Percentiles rank a stretch among this genome's conserved stretches.
Evolutionary conservation across 108 stramenopile species (phyloP).

Genomic region (Nitzschia inconspicua): DNA sequence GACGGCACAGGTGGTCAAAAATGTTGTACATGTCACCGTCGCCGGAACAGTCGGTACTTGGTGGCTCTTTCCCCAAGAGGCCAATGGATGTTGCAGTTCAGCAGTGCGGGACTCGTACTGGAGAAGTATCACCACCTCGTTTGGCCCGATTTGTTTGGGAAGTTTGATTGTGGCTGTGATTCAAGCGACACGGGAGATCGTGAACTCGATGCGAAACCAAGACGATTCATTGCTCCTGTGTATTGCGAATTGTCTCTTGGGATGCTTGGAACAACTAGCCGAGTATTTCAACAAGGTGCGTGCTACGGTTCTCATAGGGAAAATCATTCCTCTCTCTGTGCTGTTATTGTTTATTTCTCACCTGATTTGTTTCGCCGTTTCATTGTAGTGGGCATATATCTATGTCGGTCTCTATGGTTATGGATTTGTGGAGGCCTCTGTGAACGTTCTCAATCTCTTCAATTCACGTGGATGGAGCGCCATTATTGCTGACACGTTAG

Average conservation of each 20-base stretch:
- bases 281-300: constrained; percentile 85
- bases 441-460: constrained; percentile 74
- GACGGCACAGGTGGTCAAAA: constrained; percentile 75
- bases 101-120: constrained; percentile 50
- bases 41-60: constrained; percentile 86
- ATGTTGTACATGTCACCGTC: constrained; percentile 76
- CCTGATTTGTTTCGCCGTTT: constrained; percentile 11
- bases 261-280: constrained; percentile 47
- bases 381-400: constrained; percentile 76
- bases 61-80: constrained; percentile 80
- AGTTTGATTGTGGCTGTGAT: constrained; percentile 77
- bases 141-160: constrained; percentile 83
- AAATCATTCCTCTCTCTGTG: constrained; percentile 22
- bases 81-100: constrained; percentile 51
- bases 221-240: constrained; percentile 48
- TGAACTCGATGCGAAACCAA: constrained; percentile 47
- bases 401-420: constrained; percentile 83
- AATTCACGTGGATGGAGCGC: constrained; percentile 76
- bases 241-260: constrained; percentile 65
- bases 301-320: constrained; percentile 27
- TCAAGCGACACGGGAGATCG: constrained; percentile 53
- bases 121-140: constrained; percentile 66
- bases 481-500: constrained; percentile 80
- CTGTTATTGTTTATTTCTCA: background rate
- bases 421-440: constrained; percentile 52